Conservation (phyloP, 2,329 filamentous ascomycete genomes). For the Phaeophleospora eucalypticola region DNA sequence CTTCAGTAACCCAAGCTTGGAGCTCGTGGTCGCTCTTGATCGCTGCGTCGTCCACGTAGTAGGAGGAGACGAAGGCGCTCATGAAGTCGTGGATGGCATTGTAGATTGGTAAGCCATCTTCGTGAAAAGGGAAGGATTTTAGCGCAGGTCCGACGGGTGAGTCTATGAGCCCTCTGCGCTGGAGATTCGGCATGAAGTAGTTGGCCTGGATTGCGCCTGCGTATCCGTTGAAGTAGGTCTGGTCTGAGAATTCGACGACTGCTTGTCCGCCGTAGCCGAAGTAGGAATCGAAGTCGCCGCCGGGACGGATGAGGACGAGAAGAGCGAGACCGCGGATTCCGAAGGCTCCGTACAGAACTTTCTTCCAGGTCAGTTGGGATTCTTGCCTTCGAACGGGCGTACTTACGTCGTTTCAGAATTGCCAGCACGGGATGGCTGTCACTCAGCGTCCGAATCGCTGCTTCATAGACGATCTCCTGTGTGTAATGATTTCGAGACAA, state of each 20-base stretch:
- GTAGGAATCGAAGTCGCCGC: slow-evolving; percentile 26
- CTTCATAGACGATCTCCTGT: slow-evolving; percentile 42
- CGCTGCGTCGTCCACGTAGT: slow-evolving; percentile 37
- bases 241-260: slow-evolving; percentile 12
- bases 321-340: slow-evolving; percentile 25
- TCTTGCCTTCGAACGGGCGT: neutral
- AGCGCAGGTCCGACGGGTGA: slow-evolving; percentile 34
- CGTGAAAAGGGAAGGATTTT: slow-evolving; percentile 43
- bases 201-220: slow-evolving; percentile 33
- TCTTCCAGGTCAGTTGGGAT: too few relatives aligned
- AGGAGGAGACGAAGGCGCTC: slow-evolving; percentile 41
- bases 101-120: slow-evolving; percentile 40
- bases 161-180: slow-evolving; percentile 41
- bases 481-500: slow-evolving; percentile 44
- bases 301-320: slow-evolving; percentile 16
- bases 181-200: slow-evolving; percentile 40
- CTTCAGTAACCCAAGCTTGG: slow-evolving; percentile 44
- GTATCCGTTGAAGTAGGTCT: slow-evolving; percentile 15
- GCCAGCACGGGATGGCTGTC: slow-evolving; percentile 44
- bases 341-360: slow-evolving; percentile 21
- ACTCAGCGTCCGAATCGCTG: slow-evolving; percentile 46
- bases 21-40: slow-evolving; percentile 41
- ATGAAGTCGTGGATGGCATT: slow-evolving; percentile 39
- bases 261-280: slow-evolving; percentile 15
- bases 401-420: slow-evolving; percentile 31